Evolutionary conservation across 176 grass and related monocot genomes (phyloP), one percentile per base, ranked within the genome.

Genomic region (Microstegium vimineum): DNA sequence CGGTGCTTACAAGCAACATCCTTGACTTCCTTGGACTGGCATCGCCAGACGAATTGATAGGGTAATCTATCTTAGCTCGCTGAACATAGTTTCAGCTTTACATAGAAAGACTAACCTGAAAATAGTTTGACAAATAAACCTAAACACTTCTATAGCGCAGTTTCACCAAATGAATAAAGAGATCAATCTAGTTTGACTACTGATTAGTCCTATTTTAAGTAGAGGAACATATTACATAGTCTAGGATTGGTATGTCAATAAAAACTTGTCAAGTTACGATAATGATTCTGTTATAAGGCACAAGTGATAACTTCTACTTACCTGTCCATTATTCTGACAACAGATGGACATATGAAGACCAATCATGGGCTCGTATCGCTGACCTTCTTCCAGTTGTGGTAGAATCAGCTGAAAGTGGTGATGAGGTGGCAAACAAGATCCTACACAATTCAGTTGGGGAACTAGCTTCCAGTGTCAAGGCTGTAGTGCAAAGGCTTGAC

Each of bases 331-430:
- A 14, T 82, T 82, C 30, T 26, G 27, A 37, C 8, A 8, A 80
- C 78, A 94, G 92, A 23, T 94, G 92, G 89, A 92, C 92, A 36
- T 94, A 92, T 18, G 92, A 91, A 82, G 92, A 90, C 64, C 87
- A 88, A 56, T 90, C 92, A 33, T 94, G 92, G 92, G 92, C 92
- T 23, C 89, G 92, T 13, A 94, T 92, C 69, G 92, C 89, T 46
- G 89, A 89, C 32, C 85, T 94, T 67, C 89, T 94, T 67, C 89
- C 92, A 0, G 82, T 90, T 11, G 92, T 94, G 64, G 83, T 94
- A 77, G 59, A 86, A 67, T 90, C 89, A 73, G 92, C 92, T 60
- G 89, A 94, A 83, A 75, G 27, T 26, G 87, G 87, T 32, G 92
- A 94, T 83, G 89, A 94, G 82, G 87, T 94, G 75, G 85, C 92